Evolutionary conservation across 2,329 filamentous ascomycete genomes (phyloP).

Genomic region (Tolypocladium ovalisporum): DNA sequence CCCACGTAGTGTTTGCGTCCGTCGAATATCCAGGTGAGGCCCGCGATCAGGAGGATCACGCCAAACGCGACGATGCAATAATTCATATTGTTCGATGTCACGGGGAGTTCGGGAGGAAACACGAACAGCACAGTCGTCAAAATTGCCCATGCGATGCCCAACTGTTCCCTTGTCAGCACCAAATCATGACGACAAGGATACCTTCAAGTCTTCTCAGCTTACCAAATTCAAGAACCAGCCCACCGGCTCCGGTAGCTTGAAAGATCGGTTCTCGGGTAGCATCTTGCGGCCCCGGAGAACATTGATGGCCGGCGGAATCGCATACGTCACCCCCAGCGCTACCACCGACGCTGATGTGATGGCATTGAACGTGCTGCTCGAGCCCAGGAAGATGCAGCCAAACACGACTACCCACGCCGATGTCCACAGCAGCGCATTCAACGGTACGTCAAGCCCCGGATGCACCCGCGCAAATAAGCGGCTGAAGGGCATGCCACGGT

Average conservation of each 20-base stretch:
- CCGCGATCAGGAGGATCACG: slow-evolving; percentile 33
- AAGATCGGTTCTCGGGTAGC: slow-evolving; percentile 40
- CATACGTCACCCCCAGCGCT: slow-evolving; percentile 62
- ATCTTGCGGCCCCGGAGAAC: slow-evolving; percentile 53
- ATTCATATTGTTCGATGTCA: slow-evolving; percentile 59
- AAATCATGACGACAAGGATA: not conserved
- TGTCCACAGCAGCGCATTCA: slow-evolving; percentile 56
- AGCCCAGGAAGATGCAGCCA: slow-evolving; percentile 60
- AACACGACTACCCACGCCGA: slow-evolving; percentile 54
- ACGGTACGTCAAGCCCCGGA: slow-evolving; percentile 48
- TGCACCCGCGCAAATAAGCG: slow-evolving; percentile 51
- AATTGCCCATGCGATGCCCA: slow-evolving; percentile 52
- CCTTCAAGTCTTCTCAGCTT: not conserved
- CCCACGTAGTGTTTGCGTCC: slow-evolving; percentile 36
- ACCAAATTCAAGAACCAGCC: slow-evolving; percentile 25
- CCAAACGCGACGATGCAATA: slow-evolving; percentile 38
- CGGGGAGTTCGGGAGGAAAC: slow-evolving; percentile 57
- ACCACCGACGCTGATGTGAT: slow-evolving; percentile 65
- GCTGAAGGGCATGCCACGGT: slow-evolving; percentile 58
- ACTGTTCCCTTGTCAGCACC: slow-evolving; percentile 1
- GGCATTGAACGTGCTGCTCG: slow-evolving; percentile 56
- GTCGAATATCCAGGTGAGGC: slow-evolving; percentile 34
- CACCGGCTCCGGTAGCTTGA: slow-evolving; percentile 22
- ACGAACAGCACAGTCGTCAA: slow-evolving; percentile 68
- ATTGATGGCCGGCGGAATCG: slow-evolving; percentile 62